Evolutionary conservation across 257 asterid species (phyloP), one percentile per base, ranked within the genome.

Genomic region (Eucommia ulmoides): DNA sequence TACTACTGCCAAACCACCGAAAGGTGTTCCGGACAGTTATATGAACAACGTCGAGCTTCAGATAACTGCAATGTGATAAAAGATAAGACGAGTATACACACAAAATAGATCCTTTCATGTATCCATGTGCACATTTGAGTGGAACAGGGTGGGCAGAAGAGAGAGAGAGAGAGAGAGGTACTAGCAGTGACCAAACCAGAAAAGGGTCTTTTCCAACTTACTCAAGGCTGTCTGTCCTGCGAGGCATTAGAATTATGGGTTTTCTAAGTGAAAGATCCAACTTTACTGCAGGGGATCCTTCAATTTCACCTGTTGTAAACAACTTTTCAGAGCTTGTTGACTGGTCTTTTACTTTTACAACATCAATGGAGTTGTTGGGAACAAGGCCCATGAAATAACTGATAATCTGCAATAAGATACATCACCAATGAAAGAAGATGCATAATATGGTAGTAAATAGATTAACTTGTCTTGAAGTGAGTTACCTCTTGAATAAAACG

Each of bases 31-130:
- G 83, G 62, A 89, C 91, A 66, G 96, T 83, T 65, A 89, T 89
- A 56, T 89, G 94, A 68, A 89, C 96, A 58, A 89, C 84, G 73
- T 89, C 98, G 46, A 89, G 98, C 81, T 89, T 80, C 76, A 89
- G 74, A 69, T 74, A 89, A 71, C 98, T 89, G 94, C 77, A 73
- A 53, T 59, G 65, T 46, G 51, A 26, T 24, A 44, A 20, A 51
- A 51, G 45, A 51, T 22, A 24, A 18, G 56, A 42, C 20, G 45
- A 41, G 44, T 22, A 45, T 33, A n/a, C 24, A 38, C 41, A 19
- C n/a, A n/a, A n/a, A n/a, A n/a, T n/a, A n/a, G n/a, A n/a, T n/a
- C n/a, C n/a, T n/a, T n/a, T n/a, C n/a, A n/a, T n/a, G n/a, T n/a
- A n/a, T n/a, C n/a, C n/a, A n/a, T n/a, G n/a, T n/a, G n/a, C n/a